Conservation (phyloP, 2,329 filamentous ascomycete species). For the Neofusicoccum laricinum region DNA sequence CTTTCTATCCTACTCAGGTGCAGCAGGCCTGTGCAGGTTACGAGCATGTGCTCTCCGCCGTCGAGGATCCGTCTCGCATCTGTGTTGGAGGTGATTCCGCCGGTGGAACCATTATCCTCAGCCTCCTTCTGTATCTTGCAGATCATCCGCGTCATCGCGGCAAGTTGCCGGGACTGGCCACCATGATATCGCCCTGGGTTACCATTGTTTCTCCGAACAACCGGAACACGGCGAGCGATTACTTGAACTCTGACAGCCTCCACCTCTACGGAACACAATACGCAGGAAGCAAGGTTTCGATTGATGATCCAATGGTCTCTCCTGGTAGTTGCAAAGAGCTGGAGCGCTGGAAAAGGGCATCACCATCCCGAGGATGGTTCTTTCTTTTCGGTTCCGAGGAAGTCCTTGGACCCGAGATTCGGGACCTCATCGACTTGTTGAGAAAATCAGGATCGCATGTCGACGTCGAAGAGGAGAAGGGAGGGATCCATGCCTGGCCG, state of each 20-base stretch:
- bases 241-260: conserved; percentile 64
- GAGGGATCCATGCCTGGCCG: conserved; percentile 79
- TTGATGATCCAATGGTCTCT: conserved; percentile 60
- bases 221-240: conserved; percentile 70
- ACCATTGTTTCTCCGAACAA: conserved; percentile 68
- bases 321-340: conserved; percentile 68
- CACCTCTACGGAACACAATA: conserved; percentile 71
- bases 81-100: conserved; percentile 78
- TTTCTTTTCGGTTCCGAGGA: conserved; percentile 75
- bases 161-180: conserved; percentile 58
- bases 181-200: conserved; percentile 79
- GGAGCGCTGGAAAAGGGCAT: conserved; percentile 64
- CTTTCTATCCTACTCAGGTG: conserved; percentile 69
- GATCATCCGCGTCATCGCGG: conserved; percentile 43
- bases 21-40: conserved; percentile 69
- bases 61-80: conserved; percentile 57
- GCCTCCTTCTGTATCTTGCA: conserved; percentile 67
- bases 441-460: conserved; percentile 54
- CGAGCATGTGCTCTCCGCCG: conserved; percentile 62
- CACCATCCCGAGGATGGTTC: conserved; percentile 64
- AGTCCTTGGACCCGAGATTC: conserved; percentile 70
- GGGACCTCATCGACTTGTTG: conserved; percentile 57
- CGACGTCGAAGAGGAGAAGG: conserved; percentile 59
- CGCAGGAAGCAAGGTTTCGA: conserved; percentile 50
- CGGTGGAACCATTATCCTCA: conserved; percentile 70